Base-by-base conservation (phyloP, 1,139 yeast species). In the Blastobotrys raffinosifermentans region DNA sequence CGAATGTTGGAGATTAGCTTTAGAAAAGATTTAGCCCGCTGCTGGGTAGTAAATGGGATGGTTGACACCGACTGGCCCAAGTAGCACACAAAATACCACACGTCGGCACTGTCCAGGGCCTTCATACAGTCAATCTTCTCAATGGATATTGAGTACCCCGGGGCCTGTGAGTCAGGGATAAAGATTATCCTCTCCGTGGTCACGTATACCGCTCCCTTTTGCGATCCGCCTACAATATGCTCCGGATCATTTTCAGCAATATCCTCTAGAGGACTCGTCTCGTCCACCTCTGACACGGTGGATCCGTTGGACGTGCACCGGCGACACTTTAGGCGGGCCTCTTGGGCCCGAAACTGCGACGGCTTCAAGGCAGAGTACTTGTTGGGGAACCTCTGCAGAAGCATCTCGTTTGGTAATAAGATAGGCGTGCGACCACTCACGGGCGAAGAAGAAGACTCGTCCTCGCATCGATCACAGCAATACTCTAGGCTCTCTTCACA, bases 151-250 rank as follows among this genome's bases (percentile, higher is more conserved):
- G 55, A 48, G 29, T 43, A 56, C 15, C 58, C 60, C 19, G 31
- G 32, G 20, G 29, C 26, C 7, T 14, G 7, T 6, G 27, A 25
- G 26, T 43, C 37, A 5, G 61, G 60, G 15, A 55, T 51, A 26
- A 56, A 51, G 10, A 57, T 39, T 21, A 57, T 40, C 29, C 61
- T 48, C 35, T 54, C 57, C 14, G 58, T 52, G 9, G 61, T 57
- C 29, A 57, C 52, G 44, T 53, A 56, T 4, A 56, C 39, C 3
- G 49, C 43, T 3, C 60, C 60, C 4, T 38, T 23, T 8, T 38
- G 37, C n/a, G 51, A 41, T n/a, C 51, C 47, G 27, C 41, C 45
- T 15, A 54, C 46, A 29, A 56, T 45, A 29, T 51, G 47, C 18
- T 46, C 40, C 25, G 42, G 40, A 19, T 37, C 37, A 25, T 44